Evolutionary conservation across 768 basidiomycete species (phyloP), one percentile per base, ranked within the genome.

Genomic region (Clitopilus hobsonii): DNA sequence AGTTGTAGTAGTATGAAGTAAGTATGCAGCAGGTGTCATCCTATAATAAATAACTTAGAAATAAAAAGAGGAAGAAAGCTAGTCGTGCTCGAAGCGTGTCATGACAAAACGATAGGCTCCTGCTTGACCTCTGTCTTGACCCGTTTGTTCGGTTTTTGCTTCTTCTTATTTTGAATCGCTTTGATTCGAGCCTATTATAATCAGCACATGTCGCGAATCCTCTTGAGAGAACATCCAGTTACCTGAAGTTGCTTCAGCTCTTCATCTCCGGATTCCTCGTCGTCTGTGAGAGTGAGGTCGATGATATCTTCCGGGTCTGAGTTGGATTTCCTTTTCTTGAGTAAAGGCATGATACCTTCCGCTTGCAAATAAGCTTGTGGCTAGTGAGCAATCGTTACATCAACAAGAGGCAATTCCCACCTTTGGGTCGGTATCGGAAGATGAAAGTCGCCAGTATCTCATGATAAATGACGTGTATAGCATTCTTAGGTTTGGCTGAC

Each of bases 391-490:
- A n/a, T n/a, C n/a, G n/a, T n/a, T n/a, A n/a, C n/a, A n/a, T n/a
- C n/a, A 59, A 18, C 6, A 14, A 27, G 23, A 6, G 5, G 27
- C 6, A 6, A 13, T 8, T 25, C 60, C 20, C 26, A 68, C 65
- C 63, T 4, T 63, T 41, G 6, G 65, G 56, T 20, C 67, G 55
- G 54, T 68, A 66, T 36, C 54, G 61, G 48, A 68, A 66, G 10
- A 61, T 56, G 49, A 66, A 65, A 18, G 57, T 64, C 0, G 52
- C 61, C 4, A 63, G 50, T 18, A 27, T 45, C 6, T 52, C 26
- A 25, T 54, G 41, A 18, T 0, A 18, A 6, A 5, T 2, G 23
- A 25, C 16, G 11, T 27, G 18, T 7, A 10, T 18, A 28, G 29
- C 14, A 14, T 11, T 18, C 32, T n/a, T 29, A 8, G 6, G 38